Percentiles rank a stretch among this genome's conserved stretches.
Conservation (phyloP, 345 rosid species). For the Firmiana major region DNA sequence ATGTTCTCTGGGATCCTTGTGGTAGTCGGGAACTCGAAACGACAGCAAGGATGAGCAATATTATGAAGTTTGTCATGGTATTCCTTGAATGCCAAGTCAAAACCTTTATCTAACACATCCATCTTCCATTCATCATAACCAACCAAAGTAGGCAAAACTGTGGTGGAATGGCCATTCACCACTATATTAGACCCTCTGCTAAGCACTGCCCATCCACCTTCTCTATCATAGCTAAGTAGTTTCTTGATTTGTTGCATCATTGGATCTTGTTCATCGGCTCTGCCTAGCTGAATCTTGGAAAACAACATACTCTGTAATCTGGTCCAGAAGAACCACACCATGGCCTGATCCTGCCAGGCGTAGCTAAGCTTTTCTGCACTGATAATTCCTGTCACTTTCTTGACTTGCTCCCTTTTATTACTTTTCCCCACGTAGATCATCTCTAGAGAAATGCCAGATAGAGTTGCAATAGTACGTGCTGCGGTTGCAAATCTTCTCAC, state of each 20-base stretch:
- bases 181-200: slow-evolving; percentile 57
- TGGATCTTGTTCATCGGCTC: slow-evolving; percentile 55
- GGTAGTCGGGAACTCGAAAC: slow-evolving; percentile 62
- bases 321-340: slow-evolving; percentile 97
- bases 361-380: slow-evolving; percentile 49
- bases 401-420: slow-evolving; percentile 55
- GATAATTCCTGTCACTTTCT: slow-evolving; percentile 40
- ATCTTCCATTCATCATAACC: slow-evolving; percentile 71
- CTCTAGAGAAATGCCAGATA: slow-evolving; percentile 58
- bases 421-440: slow-evolving; percentile 83
- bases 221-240: slow-evolving; percentile 72
- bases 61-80: slow-evolving; percentile 48
- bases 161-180: slow-evolving; percentile 57
- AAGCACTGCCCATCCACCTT: slow-evolving; percentile 80
- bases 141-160: slow-evolving; percentile 41
- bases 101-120: slow-evolving; percentile 49
- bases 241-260: slow-evolving; percentile 67
- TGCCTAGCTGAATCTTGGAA: slow-evolving; percentile 82
- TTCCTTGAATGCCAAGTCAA: slow-evolving; percentile 51
- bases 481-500: slow-evolving; percentile 56
- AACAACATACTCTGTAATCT: slow-evolving; percentile 83
- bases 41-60: slow-evolving; percentile 54
- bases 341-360: slow-evolving; percentile 55
- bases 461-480: slow-evolving; percentile 51
- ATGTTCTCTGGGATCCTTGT: slow-evolving; percentile 64